These are phyloP conservation scores for Chernovozyma aurita DNA, from an alignment of 1,139 yeast species.

Conservation along the genomic window DNA sequence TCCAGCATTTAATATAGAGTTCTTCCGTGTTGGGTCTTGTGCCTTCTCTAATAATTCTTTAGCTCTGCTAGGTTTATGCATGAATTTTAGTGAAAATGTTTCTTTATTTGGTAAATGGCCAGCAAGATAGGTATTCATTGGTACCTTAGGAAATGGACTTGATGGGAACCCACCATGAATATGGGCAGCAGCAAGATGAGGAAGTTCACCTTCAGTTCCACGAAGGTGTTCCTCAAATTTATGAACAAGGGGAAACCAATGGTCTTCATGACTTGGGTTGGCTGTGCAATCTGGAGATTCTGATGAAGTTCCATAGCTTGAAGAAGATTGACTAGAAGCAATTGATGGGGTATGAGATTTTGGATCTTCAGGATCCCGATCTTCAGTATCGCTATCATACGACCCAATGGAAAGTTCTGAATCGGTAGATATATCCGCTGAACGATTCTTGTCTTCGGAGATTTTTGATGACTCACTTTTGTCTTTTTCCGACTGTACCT, in stretches of 20 bases:
- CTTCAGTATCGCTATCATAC: too few species aligned
- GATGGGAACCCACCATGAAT: neutral
- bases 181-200: neutral
- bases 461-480: too few species aligned
- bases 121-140: neutral
- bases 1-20: conserved; percentile 12
- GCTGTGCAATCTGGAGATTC: neutral
- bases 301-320: neutral
- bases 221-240: neutral
- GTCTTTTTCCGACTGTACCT: too few species aligned
- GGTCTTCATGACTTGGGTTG: neutral
- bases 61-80: conserved; percentile 40
- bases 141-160: neutral
- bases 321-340: neutral
- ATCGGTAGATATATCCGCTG: neutral
- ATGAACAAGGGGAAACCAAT: neutral
- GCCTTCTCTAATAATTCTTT: conserved; percentile 28
- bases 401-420: neutral
- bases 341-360: neutral
- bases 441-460: too few species aligned
- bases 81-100: conserved; percentile 34
- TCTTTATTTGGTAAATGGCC: conserved; percentile 8
- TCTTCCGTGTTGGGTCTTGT: conserved; percentile 30
- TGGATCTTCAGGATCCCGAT: neutral
- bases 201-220: neutral